A percentile compares a stretch with the other conserved stretches of the same genome.
These are phyloP conservation scores for Aciculosporium take DNA, from an alignment of 2,329 filamentous ascomycete genomes.

Conservation along the genomic window DNA sequence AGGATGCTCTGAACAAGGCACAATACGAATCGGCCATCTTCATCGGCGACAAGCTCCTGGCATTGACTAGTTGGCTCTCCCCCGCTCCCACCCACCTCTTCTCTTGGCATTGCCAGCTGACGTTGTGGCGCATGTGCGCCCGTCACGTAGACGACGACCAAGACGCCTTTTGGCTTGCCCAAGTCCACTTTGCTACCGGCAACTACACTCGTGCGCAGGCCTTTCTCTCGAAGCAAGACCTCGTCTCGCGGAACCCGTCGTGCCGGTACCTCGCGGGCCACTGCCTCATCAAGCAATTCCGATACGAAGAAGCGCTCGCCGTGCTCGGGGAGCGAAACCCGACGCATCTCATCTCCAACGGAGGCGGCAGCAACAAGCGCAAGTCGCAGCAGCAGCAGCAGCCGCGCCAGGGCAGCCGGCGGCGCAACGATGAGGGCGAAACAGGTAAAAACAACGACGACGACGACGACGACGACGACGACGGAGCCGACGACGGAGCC, in stretches of 20 bases:
- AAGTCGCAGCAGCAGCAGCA: constrained; percentile 23
- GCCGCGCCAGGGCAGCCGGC: constrained; percentile 18
- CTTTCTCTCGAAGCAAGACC: constrained; percentile 70
- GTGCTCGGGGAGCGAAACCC: constrained; percentile 88
- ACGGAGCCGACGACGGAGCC: constrained; percentile 47
- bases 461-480: constrained; percentile 38
- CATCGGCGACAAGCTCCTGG: constrained; percentile 90
- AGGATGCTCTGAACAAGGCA: constrained; percentile 88
- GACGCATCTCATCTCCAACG: constrained; percentile 64
- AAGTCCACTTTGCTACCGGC: constrained; percentile 88
- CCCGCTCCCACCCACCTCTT: not conserved
- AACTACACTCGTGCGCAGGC: constrained; percentile 88
- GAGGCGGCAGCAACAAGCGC: constrained; percentile 24
- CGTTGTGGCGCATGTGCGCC: not conserved
- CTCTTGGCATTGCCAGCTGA: not conserved
- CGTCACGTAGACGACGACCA: constrained; percentile 61
- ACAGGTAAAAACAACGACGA: constrained; percentile 25
- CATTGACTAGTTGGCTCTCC: constrained; percentile 66
- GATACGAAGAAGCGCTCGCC: constrained; percentile 75
- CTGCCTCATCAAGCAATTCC: constrained; percentile 83
- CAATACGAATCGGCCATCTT: constrained; percentile 96
- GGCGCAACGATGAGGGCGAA: constrained; percentile 17
- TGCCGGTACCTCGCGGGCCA: constrained; percentile 89
- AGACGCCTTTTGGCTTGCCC: constrained; percentile 95
- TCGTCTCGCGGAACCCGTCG: constrained; percentile 66